Percentiles rank a stretch among this genome's conserved stretches.
Evolutionary conservation across 2,329 filamentous ascomycete species (phyloP).

Genomic region (Talaromyces sp.): DNA sequence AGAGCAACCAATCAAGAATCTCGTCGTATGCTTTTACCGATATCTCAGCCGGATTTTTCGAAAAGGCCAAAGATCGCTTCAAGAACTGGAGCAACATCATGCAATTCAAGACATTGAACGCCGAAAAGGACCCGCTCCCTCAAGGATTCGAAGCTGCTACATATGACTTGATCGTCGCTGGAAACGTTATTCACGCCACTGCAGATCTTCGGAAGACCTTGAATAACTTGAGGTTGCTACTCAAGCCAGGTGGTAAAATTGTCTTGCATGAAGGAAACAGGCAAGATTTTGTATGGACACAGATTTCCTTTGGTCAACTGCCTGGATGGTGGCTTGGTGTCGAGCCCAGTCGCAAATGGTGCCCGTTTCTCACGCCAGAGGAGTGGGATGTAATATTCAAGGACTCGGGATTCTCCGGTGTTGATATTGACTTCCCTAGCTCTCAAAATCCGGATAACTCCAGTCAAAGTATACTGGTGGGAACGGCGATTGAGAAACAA

Average conservation of each 20-base stretch:
- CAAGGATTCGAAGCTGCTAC: conserved; percentile 24
- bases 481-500: conserved; percentile 10
- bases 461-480: conserved; percentile 16
- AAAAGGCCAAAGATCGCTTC: conserved; percentile 22
- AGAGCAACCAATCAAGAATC: conserved; percentile 3
- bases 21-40: conserved; percentile 25
- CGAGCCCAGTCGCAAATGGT: conserved; percentile 15
- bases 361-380: conserved; percentile 1
- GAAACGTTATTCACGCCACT: conserved; percentile 32
- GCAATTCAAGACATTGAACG: conserved; percentile 25
- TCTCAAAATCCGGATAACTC: conserved; percentile 13
- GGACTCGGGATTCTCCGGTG: conserved; percentile 19
- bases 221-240: conserved; percentile 21
- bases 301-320: conserved; percentile 27
- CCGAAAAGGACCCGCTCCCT: conserved; percentile 20
- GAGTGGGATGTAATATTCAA: conserved; percentile 22
- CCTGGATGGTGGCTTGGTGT: conserved; percentile 37
- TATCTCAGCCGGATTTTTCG: conserved; percentile 27
- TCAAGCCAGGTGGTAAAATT: conserved; percentile 42
- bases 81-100: conserved; percentile 19
- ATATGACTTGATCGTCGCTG: conserved; percentile 32
- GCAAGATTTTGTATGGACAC: conserved; percentile 14
- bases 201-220: conserved; percentile 18
- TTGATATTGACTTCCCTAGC: conserved; percentile 16
- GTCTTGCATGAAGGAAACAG: conserved; percentile 38